phyloP scores from a whole-genome alignment of 371 early-diverging fungal genomes.

The Mortierella sp. region DNA sequence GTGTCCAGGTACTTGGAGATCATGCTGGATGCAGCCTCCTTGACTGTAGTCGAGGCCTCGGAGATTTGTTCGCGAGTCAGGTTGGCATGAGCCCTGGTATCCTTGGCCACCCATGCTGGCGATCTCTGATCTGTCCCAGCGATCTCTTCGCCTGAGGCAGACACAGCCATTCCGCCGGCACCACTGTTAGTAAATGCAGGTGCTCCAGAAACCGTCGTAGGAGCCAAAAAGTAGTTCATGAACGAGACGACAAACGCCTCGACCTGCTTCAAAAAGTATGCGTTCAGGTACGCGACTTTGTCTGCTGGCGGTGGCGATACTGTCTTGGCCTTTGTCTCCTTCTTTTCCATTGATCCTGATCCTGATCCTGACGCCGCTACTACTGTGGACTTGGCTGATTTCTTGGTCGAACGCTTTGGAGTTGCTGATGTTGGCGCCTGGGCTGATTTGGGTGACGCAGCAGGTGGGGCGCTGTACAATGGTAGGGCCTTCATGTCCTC shows the following conservation, averaged over 20 bases:
- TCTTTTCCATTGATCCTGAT: conserved; percentile 7
- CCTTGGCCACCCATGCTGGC: conserved; percentile 38
- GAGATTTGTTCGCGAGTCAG: conserved; percentile 34
- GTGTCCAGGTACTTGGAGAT: conserved; percentile 37
- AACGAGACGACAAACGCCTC: conserved; percentile 47
- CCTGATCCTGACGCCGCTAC: background rate
- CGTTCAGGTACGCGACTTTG: conserved; percentile 45
- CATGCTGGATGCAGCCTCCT: conserved; percentile 34
- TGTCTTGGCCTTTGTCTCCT: conserved; percentile 14
- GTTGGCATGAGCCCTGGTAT: conserved; percentile 29
- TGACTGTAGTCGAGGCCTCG: conserved; percentile 29
- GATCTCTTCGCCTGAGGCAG: background rate
- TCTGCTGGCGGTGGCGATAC: conserved; percentile 19
- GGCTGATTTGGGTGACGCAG: conserved; percentile 25
- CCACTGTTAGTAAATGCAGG: background rate
- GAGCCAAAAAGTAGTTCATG: conserved; percentile 36
- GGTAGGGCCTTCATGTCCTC: conserved; percentile 46
- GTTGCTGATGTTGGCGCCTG: conserved; percentile 22
- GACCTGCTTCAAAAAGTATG: conserved; percentile 37
- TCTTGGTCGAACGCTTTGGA: conserved; percentile 16
- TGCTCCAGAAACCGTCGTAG: conserved; percentile 15
- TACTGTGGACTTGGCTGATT: conserved; percentile 21
- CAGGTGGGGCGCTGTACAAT: conserved; percentile 22
- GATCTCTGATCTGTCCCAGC: conserved; percentile 6
- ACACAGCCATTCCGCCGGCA: background rate